Evolutionary conservation across 805 yeast species (phyloP).

Genomic region (Saccharomyces paradoxus): DNA sequence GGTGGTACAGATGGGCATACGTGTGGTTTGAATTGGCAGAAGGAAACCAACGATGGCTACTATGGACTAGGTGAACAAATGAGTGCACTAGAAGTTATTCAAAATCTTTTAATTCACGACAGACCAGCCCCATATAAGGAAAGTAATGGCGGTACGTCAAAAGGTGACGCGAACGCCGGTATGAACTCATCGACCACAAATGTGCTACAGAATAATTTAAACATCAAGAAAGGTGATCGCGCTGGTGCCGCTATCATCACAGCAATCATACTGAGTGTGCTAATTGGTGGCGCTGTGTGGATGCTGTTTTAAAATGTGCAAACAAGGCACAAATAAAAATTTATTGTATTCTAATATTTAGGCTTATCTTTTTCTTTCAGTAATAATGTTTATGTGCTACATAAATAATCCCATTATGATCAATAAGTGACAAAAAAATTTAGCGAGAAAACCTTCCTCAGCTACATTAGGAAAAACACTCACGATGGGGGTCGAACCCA

Average conservation of each 20-base stretch:
- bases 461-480: too few relatives aligned
- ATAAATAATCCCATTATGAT: not conserved
- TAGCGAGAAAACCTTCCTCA: conserved; percentile 23
- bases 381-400: not conserved
- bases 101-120: conserved; percentile 37
- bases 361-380: not conserved
- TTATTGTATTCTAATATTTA: not conserved
- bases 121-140: conserved; percentile 49
- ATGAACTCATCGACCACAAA: conserved; percentile 33
- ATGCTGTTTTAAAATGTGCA: conserved; percentile 44
- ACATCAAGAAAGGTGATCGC: conserved; percentile 53
- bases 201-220: conserved; percentile 32
- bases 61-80: conserved; percentile 79
- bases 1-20: conserved; percentile 73
- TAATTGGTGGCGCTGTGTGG: conserved; percentile 71
- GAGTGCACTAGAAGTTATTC: conserved; percentile 60
- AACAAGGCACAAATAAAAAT: not conserved
- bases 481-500: conserved; percentile 51
- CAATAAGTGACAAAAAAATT: not conserved
- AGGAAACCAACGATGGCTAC: conserved; percentile 48
- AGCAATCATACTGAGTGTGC: conserved; percentile 53
- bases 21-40: conserved; percentile 64
- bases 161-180: conserved; percentile 49
- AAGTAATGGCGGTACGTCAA: conserved; percentile 45
- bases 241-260: conserved; percentile 91